These are phyloP conservation scores for Rhodotorula sp. DNA, from an alignment of 1,284 basidiomycete genomes.

Conservation along the genomic window DNA sequence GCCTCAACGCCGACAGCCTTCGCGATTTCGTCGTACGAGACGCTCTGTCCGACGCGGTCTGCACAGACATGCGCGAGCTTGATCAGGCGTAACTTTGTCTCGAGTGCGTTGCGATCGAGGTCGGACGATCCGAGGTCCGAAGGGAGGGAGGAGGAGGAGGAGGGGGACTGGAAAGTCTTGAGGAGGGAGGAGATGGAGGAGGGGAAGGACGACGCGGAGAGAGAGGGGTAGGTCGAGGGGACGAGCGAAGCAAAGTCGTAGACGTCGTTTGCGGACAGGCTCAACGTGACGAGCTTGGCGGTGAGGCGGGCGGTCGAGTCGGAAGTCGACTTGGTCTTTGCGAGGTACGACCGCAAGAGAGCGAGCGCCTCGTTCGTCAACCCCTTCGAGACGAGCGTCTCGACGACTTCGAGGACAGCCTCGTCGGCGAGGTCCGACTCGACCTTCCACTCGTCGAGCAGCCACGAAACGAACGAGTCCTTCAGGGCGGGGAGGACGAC, in stretches of 20 bases:
- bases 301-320: conserved; percentile 52
- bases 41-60: conserved; percentile 68
- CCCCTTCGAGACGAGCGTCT: conserved; percentile 55
- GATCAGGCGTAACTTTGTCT: conserved; percentile 77
- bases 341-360: conserved; percentile 54
- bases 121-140: neutral
- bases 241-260: conserved; percentile 81
- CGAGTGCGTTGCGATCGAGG: conserved; percentile 51
- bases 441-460: conserved; percentile 8
- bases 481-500: conserved; percentile 75
- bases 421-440: neutral
- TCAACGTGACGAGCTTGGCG: conserved; percentile 52
- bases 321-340: neutral
- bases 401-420: conserved; percentile 61
- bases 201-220: conserved; percentile 1
- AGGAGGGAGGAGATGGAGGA: conserved; percentile 60
- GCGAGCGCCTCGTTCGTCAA: conserved; percentile 59
- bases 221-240: conserved; percentile 8
- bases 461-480: conserved; percentile 7
- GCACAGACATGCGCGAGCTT: conserved; percentile 75
- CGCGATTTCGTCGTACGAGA: conserved; percentile 72
- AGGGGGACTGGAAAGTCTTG: conserved; percentile 63
- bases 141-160: conserved; percentile 31
- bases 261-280: conserved; percentile 65
- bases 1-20: conserved; percentile 61